A percentile compares a stretch with the other conserved stretches of the same genome.
Evolutionary conservation across 2,329 filamentous ascomycete species (phyloP).

Genomic region (Trichoderma citrinoviride): DNA sequence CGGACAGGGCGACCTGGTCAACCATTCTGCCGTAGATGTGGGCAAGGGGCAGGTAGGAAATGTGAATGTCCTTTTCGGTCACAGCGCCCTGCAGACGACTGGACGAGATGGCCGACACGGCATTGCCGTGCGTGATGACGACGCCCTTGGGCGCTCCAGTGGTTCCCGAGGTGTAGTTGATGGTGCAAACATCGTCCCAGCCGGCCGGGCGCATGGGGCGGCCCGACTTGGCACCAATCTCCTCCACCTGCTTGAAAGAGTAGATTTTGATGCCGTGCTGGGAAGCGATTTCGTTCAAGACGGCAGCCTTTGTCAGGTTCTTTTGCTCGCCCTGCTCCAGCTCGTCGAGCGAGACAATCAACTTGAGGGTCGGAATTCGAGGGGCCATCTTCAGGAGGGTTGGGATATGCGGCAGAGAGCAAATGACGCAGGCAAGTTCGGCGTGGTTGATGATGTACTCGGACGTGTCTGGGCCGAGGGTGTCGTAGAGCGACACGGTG

Average conservation of each 20-base stretch:
- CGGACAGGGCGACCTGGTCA: constrained; percentile 72
- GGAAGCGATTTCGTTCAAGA: constrained; percentile 72
- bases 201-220: constrained; percentile 68
- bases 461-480: constrained; percentile 82
- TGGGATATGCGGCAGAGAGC: constrained; percentile 77
- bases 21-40: constrained; percentile 89
- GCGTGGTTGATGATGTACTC: constrained; percentile 97
- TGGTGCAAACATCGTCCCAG: constrained; percentile 77
- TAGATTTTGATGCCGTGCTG: constrained; percentile 75
- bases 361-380: constrained; percentile 75
- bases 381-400: constrained; percentile 75
- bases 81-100: constrained; percentile 56
- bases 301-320: constrained; percentile 73
- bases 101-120: constrained; percentile 67
- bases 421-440: constrained; percentile 69
- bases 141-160: constrained; percentile 83
- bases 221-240: constrained; percentile 68
- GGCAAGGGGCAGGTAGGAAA: constrained; percentile 89
- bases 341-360: constrained; percentile 84
- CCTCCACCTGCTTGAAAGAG: constrained; percentile 77
- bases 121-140: constrained; percentile 76
- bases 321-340: constrained; percentile 74
- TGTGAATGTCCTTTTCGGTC: constrained; percentile 56
- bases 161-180: constrained; percentile 88
- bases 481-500: constrained; percentile 94